These are phyloP conservation scores for Leccinum aurantiacum DNA, from an alignment of 768 basidiomycete genomes.

Conservation along the genomic window DNA sequence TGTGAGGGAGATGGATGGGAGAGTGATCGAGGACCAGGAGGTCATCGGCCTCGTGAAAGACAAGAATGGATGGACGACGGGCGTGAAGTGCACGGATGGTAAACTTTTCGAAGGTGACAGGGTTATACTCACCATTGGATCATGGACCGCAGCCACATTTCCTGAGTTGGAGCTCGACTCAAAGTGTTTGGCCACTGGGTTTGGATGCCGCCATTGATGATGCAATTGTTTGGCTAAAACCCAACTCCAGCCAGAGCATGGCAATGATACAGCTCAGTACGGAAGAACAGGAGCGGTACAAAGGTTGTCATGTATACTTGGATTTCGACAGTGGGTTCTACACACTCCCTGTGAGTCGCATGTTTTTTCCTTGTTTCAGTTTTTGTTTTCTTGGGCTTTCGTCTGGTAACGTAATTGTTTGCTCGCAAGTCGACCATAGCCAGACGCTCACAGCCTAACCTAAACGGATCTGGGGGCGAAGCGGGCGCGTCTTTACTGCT, in stretches of 20 bases:
- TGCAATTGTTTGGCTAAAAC: not conserved
- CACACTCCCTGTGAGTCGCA: constrained; percentile 67
- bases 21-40: constrained; percentile 54
- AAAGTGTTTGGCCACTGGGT: constrained; percentile 81
- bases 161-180: constrained; percentile 52
- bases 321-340: constrained; percentile 78
- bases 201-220: constrained; percentile 15
- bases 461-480: not conserved
- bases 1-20: constrained; percentile 60
- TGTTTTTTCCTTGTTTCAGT: not conserved
- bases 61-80: constrained; percentile 43
- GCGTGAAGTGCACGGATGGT: constrained; percentile 65
- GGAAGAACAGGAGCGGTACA: constrained; percentile 66
- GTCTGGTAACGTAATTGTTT: not conserved
- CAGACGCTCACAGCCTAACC: not conserved
- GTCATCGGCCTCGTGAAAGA: constrained; percentile 50
- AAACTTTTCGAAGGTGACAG: constrained; percentile 52
- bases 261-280: constrained; percentile 71
- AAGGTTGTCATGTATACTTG: constrained; percentile 64
- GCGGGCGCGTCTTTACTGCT: not conserved
- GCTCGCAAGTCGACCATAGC: not conserved
- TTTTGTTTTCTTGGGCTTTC: not conserved
- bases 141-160: constrained; percentile 85
- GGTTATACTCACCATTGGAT: constrained; percentile 72
- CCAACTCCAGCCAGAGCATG: constrained; percentile 65